These are phyloP conservation scores for Nothophytophthora sp. DNA, from an alignment of 352 stramenopile genomes.

Conservation along the genomic window DNA sequence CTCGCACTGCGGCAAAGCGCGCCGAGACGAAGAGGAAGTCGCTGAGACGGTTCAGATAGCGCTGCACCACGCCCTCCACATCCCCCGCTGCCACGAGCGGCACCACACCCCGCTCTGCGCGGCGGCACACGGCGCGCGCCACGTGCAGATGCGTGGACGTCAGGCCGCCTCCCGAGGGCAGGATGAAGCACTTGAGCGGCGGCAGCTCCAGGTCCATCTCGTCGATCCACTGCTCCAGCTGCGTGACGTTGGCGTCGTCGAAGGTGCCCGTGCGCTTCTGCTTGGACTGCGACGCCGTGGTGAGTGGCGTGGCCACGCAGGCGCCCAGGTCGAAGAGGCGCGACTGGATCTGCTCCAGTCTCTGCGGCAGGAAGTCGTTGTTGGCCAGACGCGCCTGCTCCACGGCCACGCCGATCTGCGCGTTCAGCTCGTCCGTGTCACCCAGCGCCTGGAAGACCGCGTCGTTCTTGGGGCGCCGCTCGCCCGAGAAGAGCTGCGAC, in stretches of 20 bases:
- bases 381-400: constrained; percentile 40
- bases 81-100: constrained; percentile 68
- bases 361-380: constrained; percentile 51
- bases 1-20: constrained; percentile 55
- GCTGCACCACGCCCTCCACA: constrained; percentile 73
- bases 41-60: constrained; percentile 87
- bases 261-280: constrained; percentile 64
- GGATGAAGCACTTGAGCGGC: constrained; percentile 87
- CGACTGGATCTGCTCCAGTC: constrained; percentile 89
- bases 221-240: constrained; percentile 88
- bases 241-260: constrained; percentile 60
- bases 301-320: constrained; percentile 84
- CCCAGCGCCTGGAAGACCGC: constrained; percentile 89
- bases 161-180: constrained; percentile 75
- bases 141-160: constrained; percentile 88
- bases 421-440: constrained; percentile 92
- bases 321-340: constrained; percentile 91
- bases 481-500: constrained; percentile 91
- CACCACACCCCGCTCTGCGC: constrained; percentile 86
- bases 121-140: constrained; percentile 80
- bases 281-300: constrained; percentile 58
- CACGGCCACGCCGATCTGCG: constrained; percentile 63
- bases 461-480: constrained; percentile 87
- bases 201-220: constrained; percentile 84
- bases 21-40: constrained; percentile 90